Conservation (phyloP, 1,139 yeast species). For the Nakaseomyces nivariensis region DNA sequence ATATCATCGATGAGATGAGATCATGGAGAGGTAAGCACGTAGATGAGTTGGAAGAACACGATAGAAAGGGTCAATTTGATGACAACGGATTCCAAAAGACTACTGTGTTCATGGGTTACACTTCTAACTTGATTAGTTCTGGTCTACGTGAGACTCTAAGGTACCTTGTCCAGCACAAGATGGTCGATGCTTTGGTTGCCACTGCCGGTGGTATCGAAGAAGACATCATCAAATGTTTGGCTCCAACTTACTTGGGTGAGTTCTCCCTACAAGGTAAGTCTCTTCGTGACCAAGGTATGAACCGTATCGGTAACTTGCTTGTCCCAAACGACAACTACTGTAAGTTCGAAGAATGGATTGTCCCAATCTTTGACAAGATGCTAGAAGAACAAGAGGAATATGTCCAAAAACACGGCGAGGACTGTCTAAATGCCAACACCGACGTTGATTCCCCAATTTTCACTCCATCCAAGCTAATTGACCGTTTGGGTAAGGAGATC, state of each 20-base stretch:
- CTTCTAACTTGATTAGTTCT: constrained; percentile 91
- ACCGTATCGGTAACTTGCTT: constrained; percentile 89
- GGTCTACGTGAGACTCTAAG: constrained; percentile 88
- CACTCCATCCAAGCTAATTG: constrained; percentile 91
- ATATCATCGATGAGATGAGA: constrained; percentile 85
- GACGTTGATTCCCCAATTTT: constrained; percentile 50
- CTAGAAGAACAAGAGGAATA: constrained; percentile 79
- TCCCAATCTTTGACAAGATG: constrained; percentile 80
- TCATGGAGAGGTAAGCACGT: constrained; percentile 77
- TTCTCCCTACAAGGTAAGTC: constrained; percentile 70
- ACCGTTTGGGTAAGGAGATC: constrained; percentile 89
- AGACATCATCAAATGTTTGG: constrained; percentile 89
- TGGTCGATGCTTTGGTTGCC: constrained; percentile 90
- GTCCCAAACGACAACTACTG: constrained; percentile 98
- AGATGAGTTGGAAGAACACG: constrained; percentile 57
- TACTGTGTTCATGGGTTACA: constrained; percentile 89
- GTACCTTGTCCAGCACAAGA: constrained; percentile 82
- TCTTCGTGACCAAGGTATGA: constrained; percentile 89
- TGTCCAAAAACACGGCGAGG: constrained; percentile 39
- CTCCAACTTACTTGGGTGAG: constrained; percentile 92
- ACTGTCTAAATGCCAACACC: constrained; percentile 42
- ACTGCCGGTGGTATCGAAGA: constrained; percentile 98
- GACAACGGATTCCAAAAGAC: constrained; percentile 75
- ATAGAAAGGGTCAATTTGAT: constrained; percentile 65
- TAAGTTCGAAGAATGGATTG: constrained; percentile 96